Percentiles rank a stretch among this genome's conserved stretches.
These are phyloP conservation scores for Aspergillus tamarii DNA, from an alignment of 2,329 filamentous ascomycete genomes.

Conservation along the genomic window DNA sequence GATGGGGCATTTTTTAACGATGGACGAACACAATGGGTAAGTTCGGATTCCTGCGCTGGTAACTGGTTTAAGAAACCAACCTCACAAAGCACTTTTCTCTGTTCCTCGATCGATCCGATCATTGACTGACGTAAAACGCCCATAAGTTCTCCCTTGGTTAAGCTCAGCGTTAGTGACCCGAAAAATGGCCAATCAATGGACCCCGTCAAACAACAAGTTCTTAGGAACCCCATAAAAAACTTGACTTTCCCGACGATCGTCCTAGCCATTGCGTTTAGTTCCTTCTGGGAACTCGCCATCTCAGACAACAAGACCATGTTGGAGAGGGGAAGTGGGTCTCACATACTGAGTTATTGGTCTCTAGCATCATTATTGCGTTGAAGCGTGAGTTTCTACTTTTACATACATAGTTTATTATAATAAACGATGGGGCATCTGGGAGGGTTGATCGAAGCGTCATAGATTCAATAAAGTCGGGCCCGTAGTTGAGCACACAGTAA, in stretches of 20 bases:
- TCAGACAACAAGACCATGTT: background rate
- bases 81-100: background rate
- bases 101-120: slow-evolving; percentile 1
- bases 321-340: background rate
- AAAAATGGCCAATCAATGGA: background rate
- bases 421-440: background rate
- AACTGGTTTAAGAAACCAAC: background rate
- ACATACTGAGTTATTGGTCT: background rate
- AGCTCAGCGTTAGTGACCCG: background rate
- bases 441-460: background rate
- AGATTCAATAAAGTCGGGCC: background rate
- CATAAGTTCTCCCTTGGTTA: background rate
- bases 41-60: background rate
- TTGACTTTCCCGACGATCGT: background rate
- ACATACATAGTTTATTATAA: too few relatives aligned
- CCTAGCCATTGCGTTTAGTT: background rate
- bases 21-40: background rate
- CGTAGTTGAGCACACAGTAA: too few relatives aligned
- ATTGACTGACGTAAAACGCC: background rate
- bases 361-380: background rate
- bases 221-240: background rate
- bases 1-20: background rate
- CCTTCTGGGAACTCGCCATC: background rate
- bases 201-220: background rate
- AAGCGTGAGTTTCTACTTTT: background rate